Conservation (phyloP, 108 stramenopile species). For the Poteriospumella lacustris region DNA sequence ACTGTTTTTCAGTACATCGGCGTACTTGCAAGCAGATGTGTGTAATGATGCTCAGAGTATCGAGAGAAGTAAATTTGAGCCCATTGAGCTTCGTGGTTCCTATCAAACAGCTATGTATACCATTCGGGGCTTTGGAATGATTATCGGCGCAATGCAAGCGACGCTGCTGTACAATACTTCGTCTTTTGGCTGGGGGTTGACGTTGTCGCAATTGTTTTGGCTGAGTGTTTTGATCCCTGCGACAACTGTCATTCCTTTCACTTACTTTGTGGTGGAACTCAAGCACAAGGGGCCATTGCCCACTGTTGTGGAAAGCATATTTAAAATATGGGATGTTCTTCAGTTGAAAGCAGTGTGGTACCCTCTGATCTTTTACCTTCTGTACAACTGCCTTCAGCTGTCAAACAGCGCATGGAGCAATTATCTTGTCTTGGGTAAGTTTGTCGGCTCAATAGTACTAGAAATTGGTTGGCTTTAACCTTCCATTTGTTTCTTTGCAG, state of each 20-base stretch:
- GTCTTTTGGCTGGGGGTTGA: constrained; percentile 54
- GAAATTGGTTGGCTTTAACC: too few species aligned
- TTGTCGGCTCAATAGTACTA: too few species aligned
- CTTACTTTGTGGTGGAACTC: background rate
- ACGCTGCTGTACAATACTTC: constrained; percentile 57
- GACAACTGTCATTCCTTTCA: constrained; percentile 42
- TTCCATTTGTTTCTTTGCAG: too few species aligned
- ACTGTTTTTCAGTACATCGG: background rate
- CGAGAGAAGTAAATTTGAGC: constrained; percentile 55
- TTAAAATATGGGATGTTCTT: background rate
- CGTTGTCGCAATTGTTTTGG: constrained; percentile 45
- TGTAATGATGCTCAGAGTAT: constrained; percentile 63
- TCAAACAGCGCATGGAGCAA: background rate
- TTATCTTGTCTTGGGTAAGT: background rate
- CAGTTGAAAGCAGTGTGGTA: background rate
- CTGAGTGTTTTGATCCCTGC: constrained; percentile 50
- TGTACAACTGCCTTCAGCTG: background rate
- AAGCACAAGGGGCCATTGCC: background rate
- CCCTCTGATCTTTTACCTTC: background rate
- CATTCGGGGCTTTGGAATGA: constrained; percentile 50
- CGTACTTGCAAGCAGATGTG: constrained; percentile 62
- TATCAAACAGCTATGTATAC: constrained; percentile 59
- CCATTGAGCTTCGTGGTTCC: constrained; percentile 49
- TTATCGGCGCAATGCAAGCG: constrained; percentile 50
- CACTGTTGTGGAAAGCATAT: background rate